Evolutionary conservation across 257 asterid species (phyloP), one percentile per base, ranked within the genome.

Genomic region (Buddleja alternifolia): DNA sequence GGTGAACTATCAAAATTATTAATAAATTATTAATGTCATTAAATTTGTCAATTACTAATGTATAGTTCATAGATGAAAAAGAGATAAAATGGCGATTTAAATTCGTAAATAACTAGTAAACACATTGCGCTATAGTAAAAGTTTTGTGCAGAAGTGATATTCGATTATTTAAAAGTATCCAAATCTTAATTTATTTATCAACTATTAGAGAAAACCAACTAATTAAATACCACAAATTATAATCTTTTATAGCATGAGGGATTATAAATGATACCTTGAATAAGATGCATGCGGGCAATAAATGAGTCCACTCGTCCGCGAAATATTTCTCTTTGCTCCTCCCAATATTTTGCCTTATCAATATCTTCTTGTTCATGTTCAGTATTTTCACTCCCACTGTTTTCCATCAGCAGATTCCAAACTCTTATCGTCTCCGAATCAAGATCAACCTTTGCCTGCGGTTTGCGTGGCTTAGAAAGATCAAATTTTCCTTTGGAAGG

Each of bases 211-310:
- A 48, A 47, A 48, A 48, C 3, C 17, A 48, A 48, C 17, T 17
- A 45, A 20, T 45, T 48, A 48, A 16, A 17, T 17, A 48, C 11
- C 24, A 48, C 0, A 17, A 16, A n/a, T 45, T 15, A 45, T 15
- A 45, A 45, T 20, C 1, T 4, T 45, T 24, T 19, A 53, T 32
- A 45, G 19, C 9, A 44, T 45, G 16, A 5, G 41, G 21, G 15
- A 41, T 47, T 36, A 60, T 57, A 12, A 59, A 51, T 3, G 12
- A 48, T 70, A 90, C 93, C 93, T 77, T 71, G 84, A 63, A 85
- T 19, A 25, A 9, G 47, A 74, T 51, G 70, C 89, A 85, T 77
- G 53, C 60, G 21, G 4, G 68, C 34, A 55, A 77, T 63, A 45
- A 88, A 87, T 3, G 46, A 12, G 1, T 72, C 45, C 0, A 71